Evolutionary conservation across 2,329 filamentous ascomycete genomes (phyloP).

Genomic region (Aspergillus sp.): DNA sequence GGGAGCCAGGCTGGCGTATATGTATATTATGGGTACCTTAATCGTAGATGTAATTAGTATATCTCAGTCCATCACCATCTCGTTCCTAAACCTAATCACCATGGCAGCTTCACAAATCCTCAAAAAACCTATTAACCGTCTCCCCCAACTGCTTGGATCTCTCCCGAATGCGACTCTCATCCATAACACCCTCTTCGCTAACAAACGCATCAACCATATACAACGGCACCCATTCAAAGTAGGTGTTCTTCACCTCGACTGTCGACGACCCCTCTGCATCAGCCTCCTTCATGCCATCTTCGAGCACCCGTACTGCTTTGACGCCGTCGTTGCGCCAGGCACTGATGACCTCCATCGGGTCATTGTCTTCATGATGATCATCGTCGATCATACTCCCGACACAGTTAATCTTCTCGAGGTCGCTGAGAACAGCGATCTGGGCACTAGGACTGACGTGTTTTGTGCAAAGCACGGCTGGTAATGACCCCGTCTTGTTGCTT

Average conservation of each 20-base stretch:
- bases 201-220: constrained; percentile 56
- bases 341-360: constrained; percentile 52
- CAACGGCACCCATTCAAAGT: constrained; percentile 63
- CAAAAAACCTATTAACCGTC: constrained; percentile 25
- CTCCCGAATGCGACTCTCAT: constrained; percentile 23
- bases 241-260: constrained; percentile 49
- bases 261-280: constrained; percentile 15
- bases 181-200: constrained; percentile 54
- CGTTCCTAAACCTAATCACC: too few species aligned
- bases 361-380: constrained; percentile 54
- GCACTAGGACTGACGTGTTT: constrained; percentile 50
- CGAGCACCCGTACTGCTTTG: constrained; percentile 26
- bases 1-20: too few species aligned
- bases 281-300: constrained; percentile 16
- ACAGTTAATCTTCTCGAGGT: constrained; percentile 62
- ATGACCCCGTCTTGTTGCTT: constrained; percentile 67
- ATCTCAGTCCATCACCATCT: too few species aligned
- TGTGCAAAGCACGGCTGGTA: constrained; percentile 59
- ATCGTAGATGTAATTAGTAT: too few species aligned
- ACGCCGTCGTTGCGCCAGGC: constrained; percentile 45
- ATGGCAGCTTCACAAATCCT: neutral
- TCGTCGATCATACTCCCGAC: constrained; percentile 52
- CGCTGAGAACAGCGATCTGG: constrained; percentile 59
- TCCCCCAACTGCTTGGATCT: constrained; percentile 26
- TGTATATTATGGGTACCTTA: too few species aligned